Evolutionary conservation across 352 stramenopile species (phyloP).

Genomic region (Globisporangium orthogonon): DNA sequence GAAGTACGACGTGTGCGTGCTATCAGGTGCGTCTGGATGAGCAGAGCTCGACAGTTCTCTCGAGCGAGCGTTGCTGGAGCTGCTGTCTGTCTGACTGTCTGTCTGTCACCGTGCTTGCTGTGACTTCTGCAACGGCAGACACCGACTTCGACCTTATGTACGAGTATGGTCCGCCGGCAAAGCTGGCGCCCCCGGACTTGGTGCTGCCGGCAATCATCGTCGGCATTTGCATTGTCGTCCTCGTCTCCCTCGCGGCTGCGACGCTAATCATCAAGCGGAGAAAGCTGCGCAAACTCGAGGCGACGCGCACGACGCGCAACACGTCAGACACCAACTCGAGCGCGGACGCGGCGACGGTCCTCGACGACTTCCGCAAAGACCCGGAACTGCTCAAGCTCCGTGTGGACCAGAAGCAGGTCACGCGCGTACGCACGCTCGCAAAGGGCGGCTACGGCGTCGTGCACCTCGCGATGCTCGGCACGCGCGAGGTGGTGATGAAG

Average conservation of each 20-base stretch:
- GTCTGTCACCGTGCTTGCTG: neutral
- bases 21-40: constrained; percentile 2
- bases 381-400: constrained; percentile 35
- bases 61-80: no score
- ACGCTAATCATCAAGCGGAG: constrained; percentile 6
- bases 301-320: constrained; percentile 6
- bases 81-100: neutral
- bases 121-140: constrained; percentile 1
- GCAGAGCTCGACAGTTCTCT: neutral
- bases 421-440: constrained; percentile 24
- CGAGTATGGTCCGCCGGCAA: neutral
- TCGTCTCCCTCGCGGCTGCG: neutral
- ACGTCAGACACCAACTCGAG: constrained; percentile 2
- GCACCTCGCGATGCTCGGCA: constrained; percentile 28
- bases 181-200: neutral
- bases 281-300: constrained; percentile 11
- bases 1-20: constrained; percentile 6
- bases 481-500: constrained; percentile 21
- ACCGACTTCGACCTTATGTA: constrained; percentile 10
- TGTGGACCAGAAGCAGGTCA: constrained; percentile 39
- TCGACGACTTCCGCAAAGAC: constrained; percentile 48
- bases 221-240: neutral
- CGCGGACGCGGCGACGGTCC: constrained; percentile 17
- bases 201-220: constrained; percentile 7
- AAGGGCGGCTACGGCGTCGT: constrained; percentile 57